Evolutionary conservation across 2,329 filamentous ascomycete genomes (phyloP).

Genomic region (Dichotomopilus funicola): DNA sequence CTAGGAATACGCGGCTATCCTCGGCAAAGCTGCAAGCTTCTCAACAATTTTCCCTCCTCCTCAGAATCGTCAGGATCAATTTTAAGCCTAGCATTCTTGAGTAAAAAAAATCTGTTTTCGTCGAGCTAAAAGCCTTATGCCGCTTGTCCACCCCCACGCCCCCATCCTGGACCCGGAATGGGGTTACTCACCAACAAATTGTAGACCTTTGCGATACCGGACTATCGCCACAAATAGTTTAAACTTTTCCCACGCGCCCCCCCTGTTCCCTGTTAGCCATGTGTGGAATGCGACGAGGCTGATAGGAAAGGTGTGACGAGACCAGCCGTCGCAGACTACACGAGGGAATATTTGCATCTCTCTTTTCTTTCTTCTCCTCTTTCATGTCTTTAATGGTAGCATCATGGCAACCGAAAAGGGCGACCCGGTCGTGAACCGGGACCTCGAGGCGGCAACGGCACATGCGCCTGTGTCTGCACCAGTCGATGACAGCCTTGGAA

Average conservation of each 20-base stretch:
- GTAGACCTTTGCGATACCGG: slow-evolving; percentile 4
- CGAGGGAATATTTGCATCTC: background rate
- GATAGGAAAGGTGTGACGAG: too few relatives aligned
- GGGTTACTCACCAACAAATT: too few relatives aligned
- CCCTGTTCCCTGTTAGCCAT: too few relatives aligned
- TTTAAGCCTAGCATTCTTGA: background rate
- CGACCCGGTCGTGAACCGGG: background rate
- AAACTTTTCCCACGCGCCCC: background rate
- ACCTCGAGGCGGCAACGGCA: slow-evolving; percentile 1
- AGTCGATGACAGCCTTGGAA: background rate
- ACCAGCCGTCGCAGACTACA: too few relatives aligned
- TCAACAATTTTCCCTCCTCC: background rate
- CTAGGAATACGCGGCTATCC: background rate
- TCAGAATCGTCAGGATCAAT: background rate
- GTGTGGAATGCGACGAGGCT: too few relatives aligned
- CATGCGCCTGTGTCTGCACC: background rate
- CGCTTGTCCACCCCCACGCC: slow-evolving; percentile 1
- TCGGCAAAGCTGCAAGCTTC: background rate
- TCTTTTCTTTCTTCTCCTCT: background rate
- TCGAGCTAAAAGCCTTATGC: background rate
- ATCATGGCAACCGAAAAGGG: slow-evolving; percentile 2
- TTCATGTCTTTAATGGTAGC: too few relatives aligned
- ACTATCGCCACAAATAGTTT: background rate
- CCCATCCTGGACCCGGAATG: background rate
- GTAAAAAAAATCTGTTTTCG: background rate